Percentiles rank a stretch among this genome's conserved stretches.
phyloP scores from a whole-genome alignment of 306 rosid species.

The Pyrus communis region DNA sequence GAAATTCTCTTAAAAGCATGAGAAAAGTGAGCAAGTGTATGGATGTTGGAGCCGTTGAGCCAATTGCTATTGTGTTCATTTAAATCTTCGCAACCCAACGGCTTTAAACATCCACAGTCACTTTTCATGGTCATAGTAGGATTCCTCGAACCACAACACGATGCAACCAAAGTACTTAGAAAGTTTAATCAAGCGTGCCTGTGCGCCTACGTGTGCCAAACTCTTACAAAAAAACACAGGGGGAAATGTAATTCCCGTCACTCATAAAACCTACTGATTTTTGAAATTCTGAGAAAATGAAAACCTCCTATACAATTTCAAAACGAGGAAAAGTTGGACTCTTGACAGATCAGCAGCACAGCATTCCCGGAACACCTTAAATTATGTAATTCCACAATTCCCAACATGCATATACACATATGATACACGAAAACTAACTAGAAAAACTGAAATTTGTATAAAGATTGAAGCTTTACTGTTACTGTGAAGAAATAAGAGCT shows the following conservation, averaged over 20 bases:
- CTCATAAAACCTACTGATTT: not conserved
- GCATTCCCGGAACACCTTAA: not conserved
- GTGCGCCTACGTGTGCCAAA: not conserved
- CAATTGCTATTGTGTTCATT: too few relatives aligned
- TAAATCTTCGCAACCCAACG: too few relatives aligned
- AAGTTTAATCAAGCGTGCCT: not conserved
- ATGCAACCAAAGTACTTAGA: not conserved
- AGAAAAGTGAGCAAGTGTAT: too few relatives aligned
- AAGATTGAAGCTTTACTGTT: slow-evolving; percentile 1
- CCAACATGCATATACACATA: not conserved
- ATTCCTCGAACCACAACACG: not conserved
- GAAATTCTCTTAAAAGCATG: too few relatives aligned
- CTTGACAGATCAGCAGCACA: not conserved
- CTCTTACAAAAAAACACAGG: not conserved
- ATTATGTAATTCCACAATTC: not conserved
- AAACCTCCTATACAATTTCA: not conserved
- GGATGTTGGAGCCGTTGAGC: too few relatives aligned
- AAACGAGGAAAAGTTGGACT: not conserved
- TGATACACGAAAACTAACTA: not conserved
- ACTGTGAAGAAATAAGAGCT: not conserved
- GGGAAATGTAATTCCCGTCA: not conserved
- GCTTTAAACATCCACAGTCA: too few relatives aligned
- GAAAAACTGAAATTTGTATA: not conserved
- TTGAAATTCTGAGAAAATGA: not conserved
- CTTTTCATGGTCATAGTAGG: too few relatives aligned